Evolutionary conservation across 371 early-diverging fungal species (phyloP), one percentile per base, ranked within the genome.

Genomic region (Synchytrium microbalum): DNA sequence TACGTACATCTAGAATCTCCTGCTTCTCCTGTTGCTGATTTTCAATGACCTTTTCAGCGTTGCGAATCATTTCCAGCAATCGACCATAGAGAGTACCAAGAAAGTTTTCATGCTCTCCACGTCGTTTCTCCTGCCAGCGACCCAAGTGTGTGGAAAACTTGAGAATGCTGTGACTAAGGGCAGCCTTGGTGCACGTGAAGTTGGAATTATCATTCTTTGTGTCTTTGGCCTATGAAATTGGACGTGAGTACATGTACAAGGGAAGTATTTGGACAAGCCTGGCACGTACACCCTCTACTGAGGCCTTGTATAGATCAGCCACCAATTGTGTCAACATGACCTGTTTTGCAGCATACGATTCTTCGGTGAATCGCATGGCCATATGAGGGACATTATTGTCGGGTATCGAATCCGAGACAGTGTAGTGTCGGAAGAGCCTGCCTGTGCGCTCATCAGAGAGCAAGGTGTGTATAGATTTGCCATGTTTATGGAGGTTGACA

Each of bases 401-500:
- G 58, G 33, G 3, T 72, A 68, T 16, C 65, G 63, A 0, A 76
- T 68, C 68, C 29, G 74, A 62, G 10, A 58, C 57, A 0, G 74
- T 75, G 38, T 71, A 69, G 10, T 64, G 46, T 38, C 69, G 67
- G 59, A 79, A 80, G 32, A 80, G 66, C 24, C 74, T 59, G 1
- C 80, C 82, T 13, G 67, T 72, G 10, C 79, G 67, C 64, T 82
- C 82, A 57, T 82, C 82, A 2, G 69, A 55, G 2, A 82, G 69
- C 0, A 75, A 72, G 19, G 64, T 58, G 3, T 62, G 55, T 8
- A 76, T 24, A 19, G 76, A 10, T 30, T 68, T 33, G 1, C 59
- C 60, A 19, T 38, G 46, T 19, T 38, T 38, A 38, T 38, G 46
- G 46, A 38, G 46, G 19, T 38, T 38, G 19, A 38, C 19, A 0